phyloP scores from a whole-genome alignment of 371 early-diverging fungal genomes.

The Nematocida sp. region DNA sequence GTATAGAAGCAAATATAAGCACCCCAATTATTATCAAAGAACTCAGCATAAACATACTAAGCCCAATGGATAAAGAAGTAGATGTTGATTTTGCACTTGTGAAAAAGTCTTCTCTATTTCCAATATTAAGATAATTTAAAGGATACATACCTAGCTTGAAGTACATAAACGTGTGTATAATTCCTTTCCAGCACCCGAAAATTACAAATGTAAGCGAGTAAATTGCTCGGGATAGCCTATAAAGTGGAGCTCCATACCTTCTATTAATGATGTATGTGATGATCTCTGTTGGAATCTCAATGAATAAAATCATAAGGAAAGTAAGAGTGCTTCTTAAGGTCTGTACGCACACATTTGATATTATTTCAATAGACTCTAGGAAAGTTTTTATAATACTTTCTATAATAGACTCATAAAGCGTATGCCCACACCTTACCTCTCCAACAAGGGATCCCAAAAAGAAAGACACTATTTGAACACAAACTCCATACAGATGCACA shows the following conservation, averaged over 20 bases:
- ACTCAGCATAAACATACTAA: neutral
- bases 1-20: neutral
- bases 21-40: neutral
- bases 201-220: neutral
- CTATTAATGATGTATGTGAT: neutral
- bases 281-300: neutral
- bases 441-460: conserved; percentile 17
- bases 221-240: neutral
- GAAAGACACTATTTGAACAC: conserved; percentile 2
- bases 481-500: neutral
- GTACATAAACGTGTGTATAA: conserved; percentile 4
- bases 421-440: conserved; percentile 11
- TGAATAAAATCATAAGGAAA: neutral
- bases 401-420: neutral
- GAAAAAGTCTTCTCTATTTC: conserved; percentile 7
- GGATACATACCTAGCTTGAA: conserved; percentile 28
- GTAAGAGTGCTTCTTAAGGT: neutral
- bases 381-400: conserved; percentile 2
- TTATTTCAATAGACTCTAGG: conserved; percentile 21
- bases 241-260: neutral
- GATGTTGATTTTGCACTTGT: neutral
- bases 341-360: neutral
- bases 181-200: neutral
- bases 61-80: neutral
- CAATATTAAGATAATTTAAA: neutral